Evolutionary conservation across 2,329 filamentous ascomycete species (phyloP), one percentile per base, ranked within the genome.

Genomic region (Aspergillus thermomutatus): DNA sequence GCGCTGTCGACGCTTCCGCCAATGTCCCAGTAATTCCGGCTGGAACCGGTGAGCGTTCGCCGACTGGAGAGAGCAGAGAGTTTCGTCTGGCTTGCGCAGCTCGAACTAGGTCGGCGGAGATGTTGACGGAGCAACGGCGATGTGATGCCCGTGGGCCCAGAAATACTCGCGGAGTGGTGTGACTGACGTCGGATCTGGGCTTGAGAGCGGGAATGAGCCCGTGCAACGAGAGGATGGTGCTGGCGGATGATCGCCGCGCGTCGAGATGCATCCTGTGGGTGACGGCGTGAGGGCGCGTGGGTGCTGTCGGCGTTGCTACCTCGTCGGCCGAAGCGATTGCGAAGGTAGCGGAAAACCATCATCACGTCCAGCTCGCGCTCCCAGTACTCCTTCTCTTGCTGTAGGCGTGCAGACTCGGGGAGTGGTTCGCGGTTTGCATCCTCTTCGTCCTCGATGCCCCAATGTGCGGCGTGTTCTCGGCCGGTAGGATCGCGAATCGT

Each of bases 21-120:
- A 62, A 96, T 85, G 72, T 96, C 92, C 92, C 92, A 97, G 73
- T 95, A 97, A 70, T 96, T 91, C 53, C 91, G 80, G 48, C 87
- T 90, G 47, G 89, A 92, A 34, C 85, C 83, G 3, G 77, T 76
- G 54, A 80, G 63, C 0, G 74, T 76, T 52, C 83, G 80, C 66
- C 82, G 81, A 41, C 85, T 87, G 34, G 85, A 90, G 64, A 87
- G 86, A 71, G 84, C 87, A 19, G 86, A 90, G 65, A 88, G 85
- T 72, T 88, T 87, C 7, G 90, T 95, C 75, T 96, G 91, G 69
- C 90, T 96, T 3, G 91, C 91, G 72, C 91, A 96, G 72, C 90
- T 95, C 57, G 86, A 84, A 57, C 80, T 75, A 9, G 77, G 72
- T 37, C 77, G 72, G 21, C 75, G 71, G 77, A 73, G 76, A 72